Percentiles rank a stretch among this genome's conserved stretches.
phyloP scores from a whole-genome alignment of 495 filamentous ascomycete species.

The Neurospora hispaniola region DNA sequence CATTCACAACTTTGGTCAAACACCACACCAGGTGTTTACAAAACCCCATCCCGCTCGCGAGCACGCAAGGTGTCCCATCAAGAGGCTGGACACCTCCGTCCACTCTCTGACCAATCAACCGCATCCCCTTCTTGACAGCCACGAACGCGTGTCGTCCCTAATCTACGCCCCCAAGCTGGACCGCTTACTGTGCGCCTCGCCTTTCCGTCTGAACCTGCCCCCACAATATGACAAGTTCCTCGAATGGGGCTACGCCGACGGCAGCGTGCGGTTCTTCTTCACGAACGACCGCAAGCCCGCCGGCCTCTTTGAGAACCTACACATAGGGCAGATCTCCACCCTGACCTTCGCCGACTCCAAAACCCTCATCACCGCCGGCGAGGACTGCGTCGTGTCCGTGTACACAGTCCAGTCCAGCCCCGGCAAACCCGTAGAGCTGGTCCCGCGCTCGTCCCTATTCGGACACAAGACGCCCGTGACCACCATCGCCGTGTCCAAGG shows the following conservation, averaged over 20 bases:
- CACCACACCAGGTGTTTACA: constrained; percentile 86
- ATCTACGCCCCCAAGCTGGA: constrained; percentile 72
- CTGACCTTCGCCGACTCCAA: constrained; percentile 79
- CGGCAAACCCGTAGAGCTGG: constrained; percentile 63
- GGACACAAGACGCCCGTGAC: constrained; percentile 78
- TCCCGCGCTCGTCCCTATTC: constrained; percentile 72
- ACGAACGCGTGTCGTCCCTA: constrained; percentile 69
- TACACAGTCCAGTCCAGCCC: constrained; percentile 52
- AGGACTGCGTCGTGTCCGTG: constrained; percentile 80
- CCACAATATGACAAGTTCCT: constrained; percentile 82
- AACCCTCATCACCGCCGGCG: constrained; percentile 81
- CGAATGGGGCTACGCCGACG: constrained; percentile 94
- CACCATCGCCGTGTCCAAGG: constrained; percentile 69
- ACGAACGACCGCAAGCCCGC: constrained; percentile 48
- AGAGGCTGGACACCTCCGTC: constrained; percentile 66
- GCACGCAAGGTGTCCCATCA: constrained; percentile 45
- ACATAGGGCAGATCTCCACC: constrained; percentile 74
- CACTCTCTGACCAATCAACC: constrained; percentile 72
- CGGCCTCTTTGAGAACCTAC: constrained; percentile 86
- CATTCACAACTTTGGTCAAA: constrained; percentile 98
- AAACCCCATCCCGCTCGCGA: constrained; percentile 68
- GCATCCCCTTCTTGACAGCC: constrained; percentile 68
- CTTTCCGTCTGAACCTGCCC: constrained; percentile 76
- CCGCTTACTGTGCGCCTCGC: constrained; percentile 70
- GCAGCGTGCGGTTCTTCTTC: constrained; percentile 79